phyloP scores from a whole-genome alignment of 225 moss, liverwort and hornwort species.

The Anthoceros angustus region DNA sequence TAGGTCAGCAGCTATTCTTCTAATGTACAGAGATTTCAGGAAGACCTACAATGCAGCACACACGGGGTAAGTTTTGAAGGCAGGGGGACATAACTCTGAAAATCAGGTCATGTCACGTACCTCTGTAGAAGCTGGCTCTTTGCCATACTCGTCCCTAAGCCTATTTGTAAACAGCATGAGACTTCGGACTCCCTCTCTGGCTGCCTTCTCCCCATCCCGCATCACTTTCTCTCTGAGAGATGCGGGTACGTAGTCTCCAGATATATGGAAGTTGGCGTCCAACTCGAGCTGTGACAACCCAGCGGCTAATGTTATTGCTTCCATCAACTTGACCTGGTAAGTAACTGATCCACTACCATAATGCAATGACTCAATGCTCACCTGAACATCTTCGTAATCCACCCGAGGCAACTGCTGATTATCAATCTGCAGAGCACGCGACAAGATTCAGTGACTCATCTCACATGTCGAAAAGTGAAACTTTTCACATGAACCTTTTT shows the following conservation, averaged over 20 bases:
- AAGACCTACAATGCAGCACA: constrained; percentile 42
- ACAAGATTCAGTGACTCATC: no score
- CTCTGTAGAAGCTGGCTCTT: constrained; percentile 53
- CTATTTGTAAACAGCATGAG: constrained; percentile 72
- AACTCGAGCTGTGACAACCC: constrained; percentile 37
- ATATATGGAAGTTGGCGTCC: constrained; percentile 45
- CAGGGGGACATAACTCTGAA: not conserved
- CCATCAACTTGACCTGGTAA: no score
- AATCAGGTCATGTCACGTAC: constrained; percentile 8
- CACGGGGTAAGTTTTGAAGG: no score
- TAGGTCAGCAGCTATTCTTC: constrained; percentile 73
- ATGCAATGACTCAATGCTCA: no score
- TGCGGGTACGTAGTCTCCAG: constrained; percentile 55
- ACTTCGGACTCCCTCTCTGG: constrained; percentile 48
- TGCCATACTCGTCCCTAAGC: constrained; percentile 61
- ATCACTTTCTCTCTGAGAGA: constrained; percentile 45
- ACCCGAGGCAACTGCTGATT: constrained; percentile 56
- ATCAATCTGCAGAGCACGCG: constrained; percentile 33
- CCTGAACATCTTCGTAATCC: constrained; percentile 47
- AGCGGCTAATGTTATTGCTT: no score
- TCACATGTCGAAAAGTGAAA: no score
- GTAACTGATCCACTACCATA: no score
- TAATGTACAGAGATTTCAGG: constrained; percentile 60
- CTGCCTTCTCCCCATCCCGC: constrained; percentile 45
- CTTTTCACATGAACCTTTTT: no score